Conservation (phyloP, 164 flowering plant genomes). For the Nymphaea thermarum region DNA sequence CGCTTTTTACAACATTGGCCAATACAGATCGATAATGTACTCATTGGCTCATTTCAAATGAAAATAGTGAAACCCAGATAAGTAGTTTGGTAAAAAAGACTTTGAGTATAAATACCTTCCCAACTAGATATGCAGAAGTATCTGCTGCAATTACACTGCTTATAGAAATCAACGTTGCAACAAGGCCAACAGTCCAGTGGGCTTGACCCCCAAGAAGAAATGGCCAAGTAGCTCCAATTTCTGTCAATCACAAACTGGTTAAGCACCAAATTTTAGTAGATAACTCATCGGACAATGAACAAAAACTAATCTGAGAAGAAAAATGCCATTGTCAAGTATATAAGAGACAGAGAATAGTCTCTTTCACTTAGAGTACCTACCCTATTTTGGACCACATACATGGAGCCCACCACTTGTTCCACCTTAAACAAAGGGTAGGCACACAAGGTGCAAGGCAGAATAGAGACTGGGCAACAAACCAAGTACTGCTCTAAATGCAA, state of each 20-base stretch:
- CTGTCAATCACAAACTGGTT: constrained; percentile 27
- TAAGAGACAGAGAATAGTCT: not conserved
- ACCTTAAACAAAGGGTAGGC: too few species aligned
- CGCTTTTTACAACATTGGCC: too few species aligned
- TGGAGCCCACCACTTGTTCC: too few species aligned
- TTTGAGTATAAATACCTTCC: constrained; percentile 46
- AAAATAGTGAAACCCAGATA: not conserved
- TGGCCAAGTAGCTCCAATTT: constrained; percentile 67
- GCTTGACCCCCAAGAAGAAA: constrained; percentile 82
- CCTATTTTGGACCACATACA: too few species aligned
- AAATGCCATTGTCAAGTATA: not conserved
- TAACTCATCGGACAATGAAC: not conserved
- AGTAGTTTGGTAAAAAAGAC: not conserved
- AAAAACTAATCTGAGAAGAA: constrained; percentile 1
- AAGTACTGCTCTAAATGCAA: too few species aligned
- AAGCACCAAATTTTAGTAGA: constrained; percentile 11
- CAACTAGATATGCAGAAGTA: constrained; percentile 88
- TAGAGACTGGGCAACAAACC: too few species aligned
- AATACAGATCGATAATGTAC: not conserved
- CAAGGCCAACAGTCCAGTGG: constrained; percentile 97
- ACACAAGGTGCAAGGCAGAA: too few species aligned
- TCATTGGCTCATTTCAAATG: not conserved
- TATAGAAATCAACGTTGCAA: constrained; percentile 74
- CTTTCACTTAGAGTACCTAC: not conserved
- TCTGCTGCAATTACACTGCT: constrained; percentile 95